Base-by-base conservation (phyloP, 129 eudicot species). In the Scalesia atractyloides region DNA sequence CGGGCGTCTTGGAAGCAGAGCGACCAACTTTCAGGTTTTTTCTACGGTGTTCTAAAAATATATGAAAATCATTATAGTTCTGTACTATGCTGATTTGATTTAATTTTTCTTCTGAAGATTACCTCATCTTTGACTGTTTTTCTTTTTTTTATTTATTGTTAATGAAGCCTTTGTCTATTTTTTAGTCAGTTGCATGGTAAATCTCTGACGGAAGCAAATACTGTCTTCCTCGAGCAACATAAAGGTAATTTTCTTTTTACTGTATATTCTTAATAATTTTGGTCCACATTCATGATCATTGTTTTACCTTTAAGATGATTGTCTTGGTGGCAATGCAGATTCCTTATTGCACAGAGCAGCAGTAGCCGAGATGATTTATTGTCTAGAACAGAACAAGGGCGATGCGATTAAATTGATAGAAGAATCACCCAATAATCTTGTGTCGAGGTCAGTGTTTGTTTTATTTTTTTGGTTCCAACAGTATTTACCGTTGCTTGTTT, bases 301-400 rank as follows among this genome's bases (percentile, higher is more conserved):
- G 24, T 26, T 80, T 46, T 60, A 37, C 34, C 52, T 6, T 61
- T 64, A 65, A 48, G 58, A 70, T 34, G 14, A 47, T 53, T 53
- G 49, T 34, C 19, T 9, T 71, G 22, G 63, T 76, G 65, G 36
- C 53, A 58, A 34, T 64, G 83, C 88, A 93, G 96, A 85, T 80
- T 93, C 98, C 43, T 82, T 93, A 82, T 80, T 86, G 90, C 98
- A 93, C 83, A 93, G 98, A 75, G 90, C 87, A 64, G 96, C 92
- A 24, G 96, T 68, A 39, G 96, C 96, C 43, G 98, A 89, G 86
- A 80, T 93, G 96, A 69, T 84, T 9, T 75, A 76, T 83, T 81
- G 86, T 72, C 65, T 93, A 79, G 96, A 89, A 80, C 96, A 88
- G 76, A 82, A 57, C 80, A 93, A 77, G 78, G 76, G 73, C 4